These are phyloP conservation scores for Forsythia suspensa DNA, from an alignment of 257 asterid species.

Conservation along the genomic window DNA sequence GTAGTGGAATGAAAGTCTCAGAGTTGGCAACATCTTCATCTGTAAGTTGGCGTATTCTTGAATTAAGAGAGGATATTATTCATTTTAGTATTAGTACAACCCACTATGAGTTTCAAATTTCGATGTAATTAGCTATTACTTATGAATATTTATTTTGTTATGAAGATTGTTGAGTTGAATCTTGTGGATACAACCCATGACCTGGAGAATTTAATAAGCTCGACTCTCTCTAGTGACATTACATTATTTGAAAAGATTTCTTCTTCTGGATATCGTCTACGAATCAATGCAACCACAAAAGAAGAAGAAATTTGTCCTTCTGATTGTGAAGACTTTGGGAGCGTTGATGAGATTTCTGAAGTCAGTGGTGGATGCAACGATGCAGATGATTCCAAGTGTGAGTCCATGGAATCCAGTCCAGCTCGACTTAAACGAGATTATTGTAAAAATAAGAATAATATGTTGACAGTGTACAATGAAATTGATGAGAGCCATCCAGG, in stretches of 20 bases:
- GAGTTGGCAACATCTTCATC: conserved; percentile 73
- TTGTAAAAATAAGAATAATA: conserved; percentile 29
- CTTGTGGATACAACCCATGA: conserved; percentile 49
- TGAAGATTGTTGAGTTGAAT: conserved; percentile 77
- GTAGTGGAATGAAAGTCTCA: conserved; percentile 70
- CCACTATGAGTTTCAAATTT: conserved; percentile 14
- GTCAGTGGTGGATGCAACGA: conserved; percentile 48
- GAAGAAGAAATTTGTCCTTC: conserved; percentile 59
- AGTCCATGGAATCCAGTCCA: conserved; percentile 48
- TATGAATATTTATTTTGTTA: conserved; percentile 21
- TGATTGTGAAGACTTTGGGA: conserved; percentile 68
- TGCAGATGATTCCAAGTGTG: conserved; percentile 56
- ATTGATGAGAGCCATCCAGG: conserved; percentile 98
- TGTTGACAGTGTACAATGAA: conserved; percentile 49
- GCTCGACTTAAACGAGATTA: conserved; percentile 33
- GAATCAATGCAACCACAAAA: conserved; percentile 55
- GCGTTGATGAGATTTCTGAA: conserved; percentile 73
- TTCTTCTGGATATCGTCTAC: conserved; percentile 77
- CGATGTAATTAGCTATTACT: conserved; percentile 20
- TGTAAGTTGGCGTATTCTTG: conserved; percentile 50
- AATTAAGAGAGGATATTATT: conserved; percentile 8
- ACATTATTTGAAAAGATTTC: conserved; percentile 93
- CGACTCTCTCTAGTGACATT: conserved; percentile 81
- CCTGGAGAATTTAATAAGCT: conserved; percentile 61
- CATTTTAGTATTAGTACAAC: conserved; percentile 4